Conservation (phyloP, 257 asterid genomes). For the Primulina huaijiensis region DNA sequence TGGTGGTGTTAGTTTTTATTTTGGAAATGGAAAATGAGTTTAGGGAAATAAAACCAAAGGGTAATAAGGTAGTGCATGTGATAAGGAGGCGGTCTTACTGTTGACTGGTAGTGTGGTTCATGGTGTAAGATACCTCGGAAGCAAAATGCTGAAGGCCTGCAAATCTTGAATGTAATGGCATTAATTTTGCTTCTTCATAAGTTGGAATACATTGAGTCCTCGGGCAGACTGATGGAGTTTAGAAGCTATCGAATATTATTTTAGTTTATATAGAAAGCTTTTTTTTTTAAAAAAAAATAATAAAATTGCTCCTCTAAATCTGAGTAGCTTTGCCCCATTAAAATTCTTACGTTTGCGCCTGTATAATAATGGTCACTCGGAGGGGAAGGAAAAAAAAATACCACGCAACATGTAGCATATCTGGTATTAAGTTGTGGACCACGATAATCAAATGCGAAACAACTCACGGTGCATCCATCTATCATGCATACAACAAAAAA, state of each 20-base stretch:
- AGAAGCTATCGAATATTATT: not conserved
- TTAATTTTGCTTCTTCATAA: not conserved
- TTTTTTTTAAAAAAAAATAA: no score
- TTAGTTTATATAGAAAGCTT: not conserved
- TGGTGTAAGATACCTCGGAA: conserved; percentile 66
- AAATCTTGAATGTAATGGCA: conserved; percentile 48
- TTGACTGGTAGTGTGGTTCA: conserved; percentile 69
- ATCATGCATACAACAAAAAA: not conserved
- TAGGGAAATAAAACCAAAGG: not conserved
- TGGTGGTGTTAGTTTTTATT: not conserved
- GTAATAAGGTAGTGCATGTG: not conserved
- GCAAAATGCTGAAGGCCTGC: conserved; percentile 80
- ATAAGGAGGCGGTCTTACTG: conserved; percentile 21
- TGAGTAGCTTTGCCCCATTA: not conserved
- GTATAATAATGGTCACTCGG: no score
- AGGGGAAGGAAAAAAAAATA: no score
- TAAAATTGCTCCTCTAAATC: not conserved
- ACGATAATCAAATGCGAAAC: not conserved
- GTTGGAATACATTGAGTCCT: not conserved
- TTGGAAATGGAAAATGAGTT: not conserved
- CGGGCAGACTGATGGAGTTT: not conserved
- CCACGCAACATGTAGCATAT: not conserved
- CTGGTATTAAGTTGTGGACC: not conserved
- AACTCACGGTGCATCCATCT: not conserved
- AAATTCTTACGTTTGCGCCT: no score